Conservation (phyloP, 768 basidiomycete species). For the Mycena crocata region DNA sequence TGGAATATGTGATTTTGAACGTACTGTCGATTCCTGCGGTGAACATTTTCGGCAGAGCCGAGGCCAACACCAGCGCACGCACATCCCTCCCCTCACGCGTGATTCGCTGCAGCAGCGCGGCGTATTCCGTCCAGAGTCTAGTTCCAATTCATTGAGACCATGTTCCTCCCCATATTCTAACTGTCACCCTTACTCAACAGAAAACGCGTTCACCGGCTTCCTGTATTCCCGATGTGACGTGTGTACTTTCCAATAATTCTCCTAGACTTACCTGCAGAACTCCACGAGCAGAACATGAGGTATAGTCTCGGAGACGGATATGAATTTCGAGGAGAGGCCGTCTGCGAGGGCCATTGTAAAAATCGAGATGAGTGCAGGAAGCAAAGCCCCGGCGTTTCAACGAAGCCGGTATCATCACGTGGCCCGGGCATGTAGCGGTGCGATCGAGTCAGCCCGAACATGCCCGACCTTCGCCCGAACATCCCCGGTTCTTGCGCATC, state of each 20-base stretch:
- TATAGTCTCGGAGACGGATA: conserved; percentile 59
- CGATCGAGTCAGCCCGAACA: too few relatives aligned
- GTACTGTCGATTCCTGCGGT: conserved; percentile 87
- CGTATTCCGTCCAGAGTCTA: conserved; percentile 83
- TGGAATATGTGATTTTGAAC: too few relatives aligned
- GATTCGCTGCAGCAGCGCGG: conserved; percentile 68
- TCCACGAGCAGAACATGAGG: conserved; percentile 60
- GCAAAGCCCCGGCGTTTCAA: too few relatives aligned
- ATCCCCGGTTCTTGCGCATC: too few relatives aligned
- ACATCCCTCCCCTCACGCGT: conserved; percentile 62
- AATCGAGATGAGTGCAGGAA: too few relatives aligned
- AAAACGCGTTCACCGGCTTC: conserved; percentile 76
- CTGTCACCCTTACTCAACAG: conserved; percentile 54
- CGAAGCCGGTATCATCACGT: too few relatives aligned
- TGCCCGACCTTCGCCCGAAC: too few relatives aligned
- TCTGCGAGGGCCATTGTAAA: conserved; percentile 22
- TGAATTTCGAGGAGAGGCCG: conserved; percentile 52
- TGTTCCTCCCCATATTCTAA: neutral
- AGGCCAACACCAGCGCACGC: conserved; percentile 79
- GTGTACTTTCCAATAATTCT: neutral
- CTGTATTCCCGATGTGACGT: conserved; percentile 45
- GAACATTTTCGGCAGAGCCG: conserved; percentile 76
- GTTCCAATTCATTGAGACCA: neutral
- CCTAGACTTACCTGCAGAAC: conserved; percentile 52
- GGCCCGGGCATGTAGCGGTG: too few relatives aligned